Evolutionary conservation across 345 rosid species (phyloP).

Genomic region (Nasturtium officinale): DNA sequence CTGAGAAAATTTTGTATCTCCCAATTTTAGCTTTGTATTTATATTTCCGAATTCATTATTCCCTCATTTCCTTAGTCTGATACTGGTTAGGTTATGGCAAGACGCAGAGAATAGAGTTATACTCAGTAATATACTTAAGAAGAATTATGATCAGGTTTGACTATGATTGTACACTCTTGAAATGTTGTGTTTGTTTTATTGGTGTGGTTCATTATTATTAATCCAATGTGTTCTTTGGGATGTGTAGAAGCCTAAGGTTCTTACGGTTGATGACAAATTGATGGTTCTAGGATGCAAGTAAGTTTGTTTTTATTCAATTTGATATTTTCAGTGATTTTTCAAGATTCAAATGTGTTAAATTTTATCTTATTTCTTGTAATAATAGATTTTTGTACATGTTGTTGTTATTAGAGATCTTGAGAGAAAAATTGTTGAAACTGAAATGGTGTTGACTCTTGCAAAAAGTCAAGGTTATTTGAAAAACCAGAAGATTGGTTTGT

Average conservation of each 20-base stretch:
- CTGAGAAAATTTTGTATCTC: background rate
- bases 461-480: constrained; percentile 88
- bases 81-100: constrained; percentile 97
- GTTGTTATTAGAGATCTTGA: constrained; percentile 73
- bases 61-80: too few relatives aligned
- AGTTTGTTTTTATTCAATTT: constrained; percentile 36
- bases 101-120: constrained; percentile 82
- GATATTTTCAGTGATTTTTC: background rate
- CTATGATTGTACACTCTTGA: constrained; percentile 1
- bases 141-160: constrained; percentile 71
- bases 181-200: too few relatives aligned
- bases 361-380: background rate
- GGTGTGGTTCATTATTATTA: background rate
- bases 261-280: constrained; percentile 82
- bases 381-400: background rate
- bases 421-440: constrained; percentile 81
- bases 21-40: background rate
- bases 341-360: background rate
- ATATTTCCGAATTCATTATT: too few relatives aligned
- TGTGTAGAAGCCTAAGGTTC: constrained; percentile 83
- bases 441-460: constrained; percentile 94
- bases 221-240: constrained; percentile 18
- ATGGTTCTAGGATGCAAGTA: constrained; percentile 87
- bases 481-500: constrained; percentile 51
- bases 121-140: constrained; percentile 66